Base-by-base conservation (phyloP, 129 eudicot species). In the Tagetes erecta region DNA sequence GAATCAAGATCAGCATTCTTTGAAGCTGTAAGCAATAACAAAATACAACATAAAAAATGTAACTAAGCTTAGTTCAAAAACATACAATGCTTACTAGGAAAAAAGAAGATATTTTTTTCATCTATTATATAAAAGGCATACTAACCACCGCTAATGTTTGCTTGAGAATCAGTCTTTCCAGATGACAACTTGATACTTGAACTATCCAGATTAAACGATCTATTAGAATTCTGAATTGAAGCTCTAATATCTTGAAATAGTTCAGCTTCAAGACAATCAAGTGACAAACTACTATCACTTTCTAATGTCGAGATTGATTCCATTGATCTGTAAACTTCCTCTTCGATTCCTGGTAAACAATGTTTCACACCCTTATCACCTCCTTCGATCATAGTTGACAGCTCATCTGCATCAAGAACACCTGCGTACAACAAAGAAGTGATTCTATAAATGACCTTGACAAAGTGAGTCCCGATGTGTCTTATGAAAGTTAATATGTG, bases 351-450 rank as follows among this genome's bases (percentile, higher is more conserved):
- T 12, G 97, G 91, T 74, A 94, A 82, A 31, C 47, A n/a, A 27
- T 75, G 63, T 38, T 78, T 82, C 59, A 66, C 78, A 51, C 83
- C 79, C 62, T 75, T 85, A 8, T 84, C 92, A 68, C 82, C 78
- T 65, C 88, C 88, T 68, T 87, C 84, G 37, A 90, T 94, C 84
- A 94, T 94, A 83, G 85, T 83, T 14, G 97, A 88, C 84, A 94
- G 74, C 87, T 94, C 98, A 64, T 94, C 97, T 13, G 92, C 78
- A 68, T 94, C 97, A 27, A 94, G 91, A 58, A 94, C 92, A 53
- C 97, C 97, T 94, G 73, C 27, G 27, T 42, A 57, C n/a, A 41
- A 45, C 62, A 70, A 59, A 6, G 41, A 64, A 41, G 13, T 11
- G 50, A 34, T 35, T 58, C 4, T 33, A 33, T 2, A 0, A 58